Evolutionary conservation across 2,329 filamentous ascomycete species (phyloP).

Genomic region (Biscogniauxia sp.): DNA sequence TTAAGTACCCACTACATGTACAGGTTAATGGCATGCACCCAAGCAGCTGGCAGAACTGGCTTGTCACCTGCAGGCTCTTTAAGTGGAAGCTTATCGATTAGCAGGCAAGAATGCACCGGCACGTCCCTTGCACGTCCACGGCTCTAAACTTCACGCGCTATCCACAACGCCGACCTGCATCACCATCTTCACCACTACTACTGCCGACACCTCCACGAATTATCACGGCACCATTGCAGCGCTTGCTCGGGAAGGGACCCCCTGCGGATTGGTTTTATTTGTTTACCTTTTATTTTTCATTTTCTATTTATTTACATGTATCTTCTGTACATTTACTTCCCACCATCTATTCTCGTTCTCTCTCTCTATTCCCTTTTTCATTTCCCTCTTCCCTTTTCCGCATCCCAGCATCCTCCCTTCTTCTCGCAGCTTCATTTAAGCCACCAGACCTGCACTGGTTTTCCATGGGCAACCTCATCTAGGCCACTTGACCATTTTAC

Average conservation of each 20-base stretch:
- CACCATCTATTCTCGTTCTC: not conserved
- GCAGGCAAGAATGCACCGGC: not conserved
- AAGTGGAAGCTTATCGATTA: slow-evolving; percentile 11
- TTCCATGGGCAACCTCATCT: not conserved
- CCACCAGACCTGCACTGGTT: not conserved
- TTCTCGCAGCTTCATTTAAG: not conserved
- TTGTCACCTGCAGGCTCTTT: not conserved
- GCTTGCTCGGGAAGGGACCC: not conserved
- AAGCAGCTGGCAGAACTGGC: not conserved
- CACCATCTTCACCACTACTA: not conserved
- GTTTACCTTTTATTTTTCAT: slow-evolving; percentile 3
- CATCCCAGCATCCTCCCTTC: not conserved
- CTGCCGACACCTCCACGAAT: not conserved
- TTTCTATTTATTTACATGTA: not conserved
- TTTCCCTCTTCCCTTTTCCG: not conserved
- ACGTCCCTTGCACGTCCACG: slow-evolving; percentile 4
- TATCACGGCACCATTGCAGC: not conserved
- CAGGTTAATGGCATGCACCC: not conserved
- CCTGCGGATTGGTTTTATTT: not conserved
- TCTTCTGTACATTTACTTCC: not conserved
- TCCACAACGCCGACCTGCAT: not conserved
- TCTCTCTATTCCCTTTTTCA: not conserved
- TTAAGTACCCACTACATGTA: too few species aligned
- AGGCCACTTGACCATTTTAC: not conserved
- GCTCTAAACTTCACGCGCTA: slow-evolving; percentile 15